These are phyloP conservation scores for Hygrophorus russula DNA, from an alignment of 768 basidiomycete species.

Conservation along the genomic window DNA sequence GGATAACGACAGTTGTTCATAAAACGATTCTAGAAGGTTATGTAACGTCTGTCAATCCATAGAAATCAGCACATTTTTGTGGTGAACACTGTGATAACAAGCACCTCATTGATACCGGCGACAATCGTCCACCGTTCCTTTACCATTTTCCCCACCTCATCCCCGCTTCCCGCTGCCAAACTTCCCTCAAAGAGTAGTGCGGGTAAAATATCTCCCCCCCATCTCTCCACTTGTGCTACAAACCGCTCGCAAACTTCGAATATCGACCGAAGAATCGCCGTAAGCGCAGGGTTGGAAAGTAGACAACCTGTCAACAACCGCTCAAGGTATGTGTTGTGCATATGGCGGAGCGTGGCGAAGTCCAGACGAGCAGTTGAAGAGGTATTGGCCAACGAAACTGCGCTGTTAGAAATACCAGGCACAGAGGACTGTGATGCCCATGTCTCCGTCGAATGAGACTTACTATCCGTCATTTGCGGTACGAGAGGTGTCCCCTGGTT, in stretches of 20 bases:
- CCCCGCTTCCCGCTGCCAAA: conserved; percentile 37
- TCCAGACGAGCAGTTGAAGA: conserved; percentile 43
- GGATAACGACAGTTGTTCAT: conserved; percentile 66
- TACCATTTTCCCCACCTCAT: conserved; percentile 62
- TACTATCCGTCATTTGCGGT: too few species aligned
- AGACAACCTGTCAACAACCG: conserved; percentile 72
- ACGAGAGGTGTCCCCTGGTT: not conserved
- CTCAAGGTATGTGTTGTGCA: conserved; percentile 75
- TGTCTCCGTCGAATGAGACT: too few species aligned
- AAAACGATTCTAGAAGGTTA: conserved; percentile 60
- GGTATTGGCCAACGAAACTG: conserved; percentile 7
- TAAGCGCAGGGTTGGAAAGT: conserved; percentile 52
- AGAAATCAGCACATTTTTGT: not conserved
- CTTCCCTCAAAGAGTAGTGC: conserved; percentile 77
- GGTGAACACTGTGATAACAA: conserved; percentile 9
- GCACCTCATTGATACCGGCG: conserved; percentile 69
- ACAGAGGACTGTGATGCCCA: not conserved
- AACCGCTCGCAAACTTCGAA: conserved; percentile 80
- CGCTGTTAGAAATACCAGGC: not conserved
- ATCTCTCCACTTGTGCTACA: conserved; percentile 80
- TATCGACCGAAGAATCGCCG: conserved; percentile 55
- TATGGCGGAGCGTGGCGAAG: conserved; percentile 74
- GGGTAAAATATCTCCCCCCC: conserved; percentile 87
- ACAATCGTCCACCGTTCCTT: conserved; percentile 58
- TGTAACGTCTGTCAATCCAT: conserved; percentile 44